These are phyloP conservation scores for Trichoderma lentiforme DNA, from an alignment of 2,329 filamentous ascomycete genomes.

Conservation along the genomic window DNA sequence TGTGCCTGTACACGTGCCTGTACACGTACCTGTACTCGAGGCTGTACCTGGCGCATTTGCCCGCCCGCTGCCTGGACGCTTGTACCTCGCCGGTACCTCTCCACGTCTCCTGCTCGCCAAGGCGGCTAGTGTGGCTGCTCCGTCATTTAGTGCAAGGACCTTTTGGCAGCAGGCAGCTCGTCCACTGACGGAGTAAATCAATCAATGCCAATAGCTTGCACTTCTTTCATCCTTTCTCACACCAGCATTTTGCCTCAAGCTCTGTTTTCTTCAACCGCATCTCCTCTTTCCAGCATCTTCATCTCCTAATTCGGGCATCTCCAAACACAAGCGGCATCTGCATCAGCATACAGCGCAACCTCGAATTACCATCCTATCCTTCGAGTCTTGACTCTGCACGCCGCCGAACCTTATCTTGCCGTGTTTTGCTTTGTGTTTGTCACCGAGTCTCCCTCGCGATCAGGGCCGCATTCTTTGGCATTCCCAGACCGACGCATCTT, in stretches of 20 bases:
- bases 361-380: neutral
- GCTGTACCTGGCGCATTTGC: neutral
- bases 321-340: neutral
- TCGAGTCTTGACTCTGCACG: neutral
- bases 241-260: neutral
- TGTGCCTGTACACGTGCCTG: neutral
- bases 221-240: slow-evolving; percentile 7
- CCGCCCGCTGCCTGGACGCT: neutral
- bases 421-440: slow-evolving; percentile 1
- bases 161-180: slow-evolving; percentile 6
- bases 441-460: slow-evolving; percentile 4
- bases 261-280: neutral
- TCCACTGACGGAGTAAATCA: neutral
- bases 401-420: neutral
- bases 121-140: slow-evolving; percentile 6
- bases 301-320: neutral
- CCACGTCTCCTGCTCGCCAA: neutral
- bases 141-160: slow-evolving; percentile 15
- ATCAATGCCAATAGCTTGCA: neutral
- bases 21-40: neutral
- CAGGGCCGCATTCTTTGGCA: neutral
- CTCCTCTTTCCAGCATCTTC: neutral
- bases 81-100: neutral
- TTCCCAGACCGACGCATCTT: neutral
- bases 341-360: neutral